phyloP scores from a whole-genome alignment of 768 basidiomycete genomes.

The Macrolepiota albuminosa region DNA sequence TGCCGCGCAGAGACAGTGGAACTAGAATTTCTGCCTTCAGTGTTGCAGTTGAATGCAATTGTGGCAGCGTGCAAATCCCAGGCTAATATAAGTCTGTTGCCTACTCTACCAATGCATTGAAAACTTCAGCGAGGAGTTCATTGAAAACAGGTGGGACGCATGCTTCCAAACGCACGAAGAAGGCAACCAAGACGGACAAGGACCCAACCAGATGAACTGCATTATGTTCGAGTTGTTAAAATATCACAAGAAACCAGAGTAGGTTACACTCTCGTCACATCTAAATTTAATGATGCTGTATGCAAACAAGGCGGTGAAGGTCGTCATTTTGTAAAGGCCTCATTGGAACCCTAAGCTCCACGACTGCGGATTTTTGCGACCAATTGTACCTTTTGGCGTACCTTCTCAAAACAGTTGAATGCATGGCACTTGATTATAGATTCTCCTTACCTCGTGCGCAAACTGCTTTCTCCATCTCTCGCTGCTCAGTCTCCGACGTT shows the following conservation, averaged over 20 bases:
- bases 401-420: slow-evolving; percentile 30
- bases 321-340: neutral
- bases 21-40: neutral
- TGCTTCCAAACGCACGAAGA: neutral
- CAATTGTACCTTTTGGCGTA: slow-evolving; percentile 77
- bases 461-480: slow-evolving; percentile 78
- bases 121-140: neutral
- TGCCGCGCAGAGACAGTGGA: neutral
- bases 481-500: slow-evolving; percentile 68
- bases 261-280: neutral
- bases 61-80: neutral
- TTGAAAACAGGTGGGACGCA: neutral
- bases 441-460: slow-evolving; percentile 61
- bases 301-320: neutral
- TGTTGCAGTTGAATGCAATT: neutral
- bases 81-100: neutral
- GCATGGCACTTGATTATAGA: slow-evolving; percentile 6
- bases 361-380: slow-evolving; percentile 75
- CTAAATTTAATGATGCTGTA: neutral
- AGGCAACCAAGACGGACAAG: neutral
- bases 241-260: neutral
- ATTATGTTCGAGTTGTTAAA: neutral
- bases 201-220: neutral
- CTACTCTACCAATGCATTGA: neutral
- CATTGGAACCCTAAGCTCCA: slow-evolving; percentile 47